These are phyloP conservation scores for Nicotiana sylvestris DNA, from an alignment of 257 asterid genomes.

Conservation along the genomic window DNA sequence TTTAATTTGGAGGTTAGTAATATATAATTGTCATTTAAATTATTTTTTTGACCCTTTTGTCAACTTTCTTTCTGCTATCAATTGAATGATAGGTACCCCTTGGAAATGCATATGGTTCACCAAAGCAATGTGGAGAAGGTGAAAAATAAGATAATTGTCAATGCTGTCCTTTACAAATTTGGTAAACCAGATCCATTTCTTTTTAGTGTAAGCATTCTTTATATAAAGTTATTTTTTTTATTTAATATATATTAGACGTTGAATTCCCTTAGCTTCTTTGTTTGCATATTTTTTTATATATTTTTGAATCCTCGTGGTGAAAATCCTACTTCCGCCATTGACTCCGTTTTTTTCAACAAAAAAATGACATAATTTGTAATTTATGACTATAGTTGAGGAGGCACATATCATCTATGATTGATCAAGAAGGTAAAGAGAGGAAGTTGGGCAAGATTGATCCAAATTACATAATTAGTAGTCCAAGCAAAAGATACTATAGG, in stretches of 20 bases:
- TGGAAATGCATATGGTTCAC: constrained; percentile 80
- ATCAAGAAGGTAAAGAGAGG: constrained; percentile 17
- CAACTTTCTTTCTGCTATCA: background rate
- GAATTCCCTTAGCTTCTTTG: no score
- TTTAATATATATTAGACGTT: no score
- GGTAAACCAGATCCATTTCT: constrained; percentile 63
- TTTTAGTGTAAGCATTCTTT: constrained; percentile 33
- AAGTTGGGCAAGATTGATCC: constrained; percentile 42
- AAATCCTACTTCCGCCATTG: no score
- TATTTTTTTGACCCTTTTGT: background rate
- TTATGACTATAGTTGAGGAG: constrained; percentile 29
- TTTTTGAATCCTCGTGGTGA: no score
- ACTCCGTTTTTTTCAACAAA: no score
- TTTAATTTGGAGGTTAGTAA: no score
- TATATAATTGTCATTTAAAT: no score
- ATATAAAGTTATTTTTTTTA: no score
- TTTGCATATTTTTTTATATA: no score
- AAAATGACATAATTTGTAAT: background rate
- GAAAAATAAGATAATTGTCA: constrained; percentile 33
- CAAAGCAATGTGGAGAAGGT: constrained; percentile 28
- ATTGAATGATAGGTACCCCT: constrained; percentile 37
- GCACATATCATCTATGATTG: constrained; percentile 29
- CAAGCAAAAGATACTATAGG: constrained; percentile 31
- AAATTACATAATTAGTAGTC: constrained; percentile 18
- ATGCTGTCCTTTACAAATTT: constrained; percentile 52